Evolutionary conservation across 106 monocot species (phyloP), one percentile per base, ranked within the genome.

Genomic region (Dioscorea alata): DNA sequence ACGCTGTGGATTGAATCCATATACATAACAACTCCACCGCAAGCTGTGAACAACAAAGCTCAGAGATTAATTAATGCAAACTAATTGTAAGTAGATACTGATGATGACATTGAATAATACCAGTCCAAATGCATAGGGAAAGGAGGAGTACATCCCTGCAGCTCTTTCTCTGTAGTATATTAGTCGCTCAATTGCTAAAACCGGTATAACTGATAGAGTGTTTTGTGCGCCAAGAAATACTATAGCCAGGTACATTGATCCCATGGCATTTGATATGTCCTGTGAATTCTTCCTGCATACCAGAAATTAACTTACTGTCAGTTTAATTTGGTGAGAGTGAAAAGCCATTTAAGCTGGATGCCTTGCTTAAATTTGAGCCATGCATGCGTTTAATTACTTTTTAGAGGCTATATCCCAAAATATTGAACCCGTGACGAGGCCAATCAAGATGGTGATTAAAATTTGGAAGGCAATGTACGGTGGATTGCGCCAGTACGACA

Each of bases 401-500:
- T 77, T 84, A 7, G 67, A 50, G 6, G 80, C 87, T 49, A 81
- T 67, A 33, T 78, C 64, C 87, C 83, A 88, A 74, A 88, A 88
- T 23, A 84, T 83, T 20, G 80, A 80, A 21, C 87, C 87, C 48
- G 84, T 80, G 20, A 88, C 22, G 66, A 88, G 70, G 8, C 83
- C 77, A n/a, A 74, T 81, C n/a, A 81, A 8, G 0, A 67, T 14
- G 6, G 87, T 88, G 61, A 84, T 75, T 49, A 87, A 74, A 49
- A 87, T 74, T 23, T 83, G 69, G 33, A 87, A 59, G 28, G 69
- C 67, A 50, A 61, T 88, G 65, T 84, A 83, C 17, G 80, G 69
- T 57, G 87, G 80, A 66, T 88, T 84, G 57, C 83, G 77, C 87
- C 87, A 88, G 65, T 84, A 88, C 35, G 87, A 88, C 54, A 77